Base-by-base conservation (phyloP, 331 rosid species). In the Malus hybrid region DNA sequence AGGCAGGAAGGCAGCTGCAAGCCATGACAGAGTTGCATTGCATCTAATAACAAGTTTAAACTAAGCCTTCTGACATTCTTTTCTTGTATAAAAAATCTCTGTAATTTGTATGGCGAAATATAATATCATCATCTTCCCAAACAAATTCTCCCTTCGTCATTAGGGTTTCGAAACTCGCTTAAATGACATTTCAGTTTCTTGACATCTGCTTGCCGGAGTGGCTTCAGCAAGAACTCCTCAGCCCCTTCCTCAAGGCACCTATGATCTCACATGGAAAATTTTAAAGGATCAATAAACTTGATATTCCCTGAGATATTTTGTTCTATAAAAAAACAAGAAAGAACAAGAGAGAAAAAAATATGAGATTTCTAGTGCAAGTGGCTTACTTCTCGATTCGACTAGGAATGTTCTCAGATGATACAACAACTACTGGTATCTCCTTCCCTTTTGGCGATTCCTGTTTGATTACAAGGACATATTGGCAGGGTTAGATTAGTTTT, bases 171-270 rank as follows among this genome's bases (percentile, higher is more conserved):
- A 2, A 42, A 72, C 69, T 70, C 3, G 34, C 48, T n/a, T 18
- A 80, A 54, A 59, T 75, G 72, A 50, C 77, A 54, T 59, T 60
- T 70, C 64, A 80, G 36, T 36, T 67, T 80, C 28, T 70, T 75
- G 7, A 75, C 77, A 56, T 76, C 84, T 6, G 84, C 71, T 7
- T 36, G 80, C 42, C 63, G 48, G 16, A 80, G 80, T 65, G 84
- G 84, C 73, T 80, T 80, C 48, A 80, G 18, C 73, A 76, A 62
- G 74, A 80, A 80, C 67, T 80, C 84, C 27, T 80, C 69, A 56
- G 84, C 84, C 39, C 84, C 84, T 70, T 70, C 80, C 75, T 80
- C 84, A 74, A 80, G 70, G 46, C 84, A 80, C 73, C 83, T 80
- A 5, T 27, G 50, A 44, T 44, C 50, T 39, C 46, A 44, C 15